Percentiles rank a stretch among this genome's conserved stretches.
These are phyloP conservation scores for Ceratocystiopsis sp. DNA, from an alignment of 2,329 filamentous ascomycete species.

Conservation along the genomic window DNA sequence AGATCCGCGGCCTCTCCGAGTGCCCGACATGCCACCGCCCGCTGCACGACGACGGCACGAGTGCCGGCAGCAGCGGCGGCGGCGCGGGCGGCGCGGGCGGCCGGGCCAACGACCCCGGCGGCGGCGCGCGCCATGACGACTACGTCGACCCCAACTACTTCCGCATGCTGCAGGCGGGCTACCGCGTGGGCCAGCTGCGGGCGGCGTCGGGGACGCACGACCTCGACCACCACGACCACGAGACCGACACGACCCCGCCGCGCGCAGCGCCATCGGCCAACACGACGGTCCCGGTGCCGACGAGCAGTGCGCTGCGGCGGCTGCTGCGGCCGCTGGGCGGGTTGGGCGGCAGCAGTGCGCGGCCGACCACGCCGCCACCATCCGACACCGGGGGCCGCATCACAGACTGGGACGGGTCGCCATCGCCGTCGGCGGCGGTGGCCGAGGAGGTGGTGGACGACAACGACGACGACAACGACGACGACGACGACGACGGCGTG, in stretches of 20 bases:
- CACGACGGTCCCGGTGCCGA: constrained; percentile 17
- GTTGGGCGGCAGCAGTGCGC: neutral
- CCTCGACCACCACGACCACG: no score
- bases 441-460: no score
- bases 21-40: constrained; percentile 88
- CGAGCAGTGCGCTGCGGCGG: constrained; percentile 28
- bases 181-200: constrained; percentile 19
- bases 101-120: constrained; percentile 6
- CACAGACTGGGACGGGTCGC: neutral
- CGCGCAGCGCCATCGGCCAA: neutral
- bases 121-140: constrained; percentile 29
- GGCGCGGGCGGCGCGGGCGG: neutral
- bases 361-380: neutral
- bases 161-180: constrained; percentile 59
- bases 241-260: no score
- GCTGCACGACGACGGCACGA: constrained; percentile 28
- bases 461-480: constrained; percentile 6
- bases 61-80: neutral
- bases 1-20: constrained; percentile 58
- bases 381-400: neutral
- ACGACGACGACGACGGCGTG: neutral
- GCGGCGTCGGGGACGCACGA: constrained; percentile 13
- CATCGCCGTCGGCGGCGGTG: neutral
- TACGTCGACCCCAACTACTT: constrained; percentile 92
- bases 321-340: constrained; percentile 27